Percentiles rank a stretch among this genome's conserved stretches.
These are phyloP conservation scores for Acacia crassicarpa DNA, from an alignment of 306 rosid species.

Conservation along the genomic window DNA sequence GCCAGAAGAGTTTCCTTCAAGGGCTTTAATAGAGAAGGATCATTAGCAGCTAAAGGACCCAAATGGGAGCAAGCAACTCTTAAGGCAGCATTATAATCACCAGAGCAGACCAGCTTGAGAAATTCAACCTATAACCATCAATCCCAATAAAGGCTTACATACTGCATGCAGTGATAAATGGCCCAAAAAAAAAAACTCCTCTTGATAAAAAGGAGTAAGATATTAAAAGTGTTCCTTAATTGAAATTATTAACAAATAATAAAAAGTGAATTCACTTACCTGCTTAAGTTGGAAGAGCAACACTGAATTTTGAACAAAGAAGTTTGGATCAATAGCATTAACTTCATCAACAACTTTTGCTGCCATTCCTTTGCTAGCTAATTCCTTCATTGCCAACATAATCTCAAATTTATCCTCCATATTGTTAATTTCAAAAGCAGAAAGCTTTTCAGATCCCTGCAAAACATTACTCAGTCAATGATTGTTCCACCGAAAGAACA, in stretches of 20 bases:
- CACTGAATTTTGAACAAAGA: conserved; percentile 74
- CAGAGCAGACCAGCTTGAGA: conserved; percentile 83
- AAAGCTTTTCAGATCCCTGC: conserved; percentile 70
- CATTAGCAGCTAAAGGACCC: conserved; percentile 88
- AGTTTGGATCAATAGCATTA: conserved; percentile 66
- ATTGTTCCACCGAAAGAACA: conserved; percentile 20
- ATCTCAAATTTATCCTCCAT: conserved; percentile 78
- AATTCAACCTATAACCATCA: conserved; percentile 81
- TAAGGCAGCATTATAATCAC: conserved; percentile 82
- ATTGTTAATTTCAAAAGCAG: conserved; percentile 42
- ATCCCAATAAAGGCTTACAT: conserved; percentile 25
- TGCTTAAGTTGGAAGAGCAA: conserved; percentile 95
- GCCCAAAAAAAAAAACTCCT: background rate
- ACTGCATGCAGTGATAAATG: conserved; percentile 9
- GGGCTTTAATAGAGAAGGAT: conserved; percentile 77
- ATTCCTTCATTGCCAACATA: conserved; percentile 83
- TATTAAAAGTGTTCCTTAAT: background rate
- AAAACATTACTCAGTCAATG: conserved; percentile 32
- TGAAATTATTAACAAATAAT: conserved; percentile 18
- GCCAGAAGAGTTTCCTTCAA: conserved; percentile 94
- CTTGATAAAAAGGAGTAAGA: background rate
- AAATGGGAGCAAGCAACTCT: conserved; percentile 87
- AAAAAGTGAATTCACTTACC: conserved; percentile 39
- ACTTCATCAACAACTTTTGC: conserved; percentile 89
- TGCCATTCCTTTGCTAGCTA: conserved; percentile 90